These are phyloP conservation scores for Talaromyces pinophilus DNA, from an alignment of 2,329 filamentous ascomycete genomes.

Conservation along the genomic window DNA sequence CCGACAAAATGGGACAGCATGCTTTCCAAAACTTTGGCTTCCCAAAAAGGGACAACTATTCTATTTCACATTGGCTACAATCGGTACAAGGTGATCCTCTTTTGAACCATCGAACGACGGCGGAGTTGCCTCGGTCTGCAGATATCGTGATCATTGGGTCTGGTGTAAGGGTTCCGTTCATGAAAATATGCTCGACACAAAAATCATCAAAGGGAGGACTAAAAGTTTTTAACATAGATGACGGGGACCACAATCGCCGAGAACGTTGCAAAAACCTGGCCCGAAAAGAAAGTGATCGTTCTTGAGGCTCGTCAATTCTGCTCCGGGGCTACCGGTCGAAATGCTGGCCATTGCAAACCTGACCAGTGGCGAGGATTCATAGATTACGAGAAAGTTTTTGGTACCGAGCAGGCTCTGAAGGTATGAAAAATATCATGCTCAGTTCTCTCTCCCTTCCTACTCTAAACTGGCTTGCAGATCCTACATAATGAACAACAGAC, in stretches of 20 bases:
- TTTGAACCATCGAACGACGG: not conserved
- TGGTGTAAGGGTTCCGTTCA: not conserved
- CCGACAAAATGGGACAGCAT: not conserved
- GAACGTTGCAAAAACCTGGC: not conserved
- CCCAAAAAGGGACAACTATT: constrained; percentile 2
- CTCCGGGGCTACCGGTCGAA: constrained; percentile 8
- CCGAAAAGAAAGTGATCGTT: constrained; percentile 7
- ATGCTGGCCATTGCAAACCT: constrained; percentile 16
- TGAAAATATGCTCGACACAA: not conserved
- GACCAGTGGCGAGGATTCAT: constrained; percentile 12
- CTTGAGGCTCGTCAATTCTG: constrained; percentile 10
- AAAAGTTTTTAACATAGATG: not conserved
- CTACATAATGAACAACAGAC: constrained; percentile 12
- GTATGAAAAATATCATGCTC: not conserved
- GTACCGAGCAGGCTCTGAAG: constrained; percentile 8
- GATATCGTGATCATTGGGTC: constrained; percentile 10
- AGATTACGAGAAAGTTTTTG: not conserved
- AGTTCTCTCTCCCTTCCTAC: not conserved
- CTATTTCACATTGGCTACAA: constrained; percentile 10
- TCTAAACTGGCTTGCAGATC: not conserved
- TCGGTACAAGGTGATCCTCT: constrained; percentile 7
- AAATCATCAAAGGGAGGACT: not conserved
- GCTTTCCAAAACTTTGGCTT: not conserved
- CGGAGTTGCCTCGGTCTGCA: not conserved
- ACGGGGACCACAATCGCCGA: not conserved